Percentiles rank a stretch among this genome's conserved stretches.
Conservation (phyloP, 495 filamentous ascomycete species). For the Mytilinidion resinicola region DNA sequence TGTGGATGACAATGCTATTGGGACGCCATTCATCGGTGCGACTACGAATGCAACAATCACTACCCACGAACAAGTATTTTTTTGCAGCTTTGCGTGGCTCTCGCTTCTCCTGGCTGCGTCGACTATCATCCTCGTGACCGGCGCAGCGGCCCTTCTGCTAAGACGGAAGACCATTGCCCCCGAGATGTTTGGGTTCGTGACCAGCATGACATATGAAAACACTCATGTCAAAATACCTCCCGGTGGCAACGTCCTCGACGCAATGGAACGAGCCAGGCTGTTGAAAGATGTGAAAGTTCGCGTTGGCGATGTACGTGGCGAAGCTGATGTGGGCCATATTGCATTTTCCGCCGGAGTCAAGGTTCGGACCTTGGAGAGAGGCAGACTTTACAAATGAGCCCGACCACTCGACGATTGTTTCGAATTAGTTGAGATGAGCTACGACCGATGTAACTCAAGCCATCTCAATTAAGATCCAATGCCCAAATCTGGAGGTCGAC, state of each 20-base stretch:
- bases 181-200: slow-evolving; percentile 24
- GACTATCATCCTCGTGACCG: slow-evolving; percentile 14
- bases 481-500: too few species aligned
- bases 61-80: slow-evolving; percentile 8
- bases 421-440: background rate
- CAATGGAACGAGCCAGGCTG: slow-evolving; percentile 21
- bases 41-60: slow-evolving; percentile 17
- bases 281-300: slow-evolving; percentile 18
- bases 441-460: background rate
- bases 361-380: slow-evolving; percentile 19
- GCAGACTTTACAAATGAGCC: slow-evolving; percentile 12
- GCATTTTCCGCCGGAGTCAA: slow-evolving; percentile 17
- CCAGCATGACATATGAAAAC: slow-evolving; percentile 30
- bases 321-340: slow-evolving; percentile 23
- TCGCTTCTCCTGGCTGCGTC: slow-evolving; percentile 15
- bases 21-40: slow-evolving; percentile 17
- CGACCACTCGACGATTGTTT: background rate
- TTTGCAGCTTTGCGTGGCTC: slow-evolving; percentile 22
- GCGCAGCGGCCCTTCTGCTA: slow-evolving; percentile 7
- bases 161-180: slow-evolving; percentile 18
- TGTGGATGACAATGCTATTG: background rate
- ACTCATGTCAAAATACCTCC: slow-evolving; percentile 12
- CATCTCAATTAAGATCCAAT: background rate
- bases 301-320: slow-evolving; percentile 22
- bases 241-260: slow-evolving; percentile 21